A percentile compares a stretch with the other conserved stretches of the same genome.
Conservation (phyloP, 306 rosid species). For the Betula pendula region DNA sequence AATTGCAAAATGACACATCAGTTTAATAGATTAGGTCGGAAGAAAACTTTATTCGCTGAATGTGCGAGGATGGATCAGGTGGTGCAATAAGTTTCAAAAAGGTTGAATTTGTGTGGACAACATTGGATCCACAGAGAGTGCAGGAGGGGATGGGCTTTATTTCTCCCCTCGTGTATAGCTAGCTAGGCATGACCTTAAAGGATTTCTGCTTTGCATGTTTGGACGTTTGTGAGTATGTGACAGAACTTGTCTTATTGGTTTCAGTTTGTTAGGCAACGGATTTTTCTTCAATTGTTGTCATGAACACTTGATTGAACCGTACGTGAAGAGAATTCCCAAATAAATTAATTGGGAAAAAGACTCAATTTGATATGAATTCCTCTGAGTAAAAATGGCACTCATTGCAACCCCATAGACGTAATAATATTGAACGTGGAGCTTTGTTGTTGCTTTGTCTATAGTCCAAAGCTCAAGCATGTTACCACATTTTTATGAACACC, state of each 20-base stretch:
- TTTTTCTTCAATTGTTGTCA: not conserved
- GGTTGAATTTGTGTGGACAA: conserved; percentile 2
- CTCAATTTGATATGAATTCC: not conserved
- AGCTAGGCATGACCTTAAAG: not conserved
- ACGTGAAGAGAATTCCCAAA: not conserved
- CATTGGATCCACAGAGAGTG: not conserved
- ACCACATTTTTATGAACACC: not conserved
- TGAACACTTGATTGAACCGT: too few relatives aligned
- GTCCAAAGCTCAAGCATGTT: not conserved
- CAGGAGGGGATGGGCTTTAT: not conserved
- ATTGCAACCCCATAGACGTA: not conserved
- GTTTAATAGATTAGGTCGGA: too few relatives aligned
- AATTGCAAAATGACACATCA: too few relatives aligned
- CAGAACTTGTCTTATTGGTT: not conserved
- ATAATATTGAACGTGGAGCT: not conserved
- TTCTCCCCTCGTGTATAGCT: not conserved
- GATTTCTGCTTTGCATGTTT: not conserved
- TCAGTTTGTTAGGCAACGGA: not conserved
- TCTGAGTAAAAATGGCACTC: not conserved
- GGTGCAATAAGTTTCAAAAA: not conserved
- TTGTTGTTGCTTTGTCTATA: not conserved
- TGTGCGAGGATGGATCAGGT: not conserved
- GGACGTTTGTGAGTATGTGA: not conserved
- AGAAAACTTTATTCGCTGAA: not conserved
- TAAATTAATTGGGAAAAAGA: not conserved